Evolutionary conservation across 2,329 filamentous ascomycete genomes (phyloP).

Genomic region (Aspergillus candidus): DNA sequence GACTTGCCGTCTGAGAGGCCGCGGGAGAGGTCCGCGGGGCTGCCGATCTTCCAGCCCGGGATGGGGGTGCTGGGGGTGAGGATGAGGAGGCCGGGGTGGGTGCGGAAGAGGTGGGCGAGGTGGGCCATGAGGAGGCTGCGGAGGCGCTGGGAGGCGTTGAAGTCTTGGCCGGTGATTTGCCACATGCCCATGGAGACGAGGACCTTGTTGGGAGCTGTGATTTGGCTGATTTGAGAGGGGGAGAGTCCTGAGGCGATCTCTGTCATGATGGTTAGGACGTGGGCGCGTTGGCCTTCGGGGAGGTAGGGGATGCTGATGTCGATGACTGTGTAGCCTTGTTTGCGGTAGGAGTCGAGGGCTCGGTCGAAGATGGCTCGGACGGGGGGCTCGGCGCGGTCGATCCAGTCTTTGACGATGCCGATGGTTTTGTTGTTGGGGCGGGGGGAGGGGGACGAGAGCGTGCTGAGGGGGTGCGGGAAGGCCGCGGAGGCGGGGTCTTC

Average conservation of each 20-base stretch:
- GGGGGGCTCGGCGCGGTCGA: conserved; percentile 59
- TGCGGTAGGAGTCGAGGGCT: conserved; percentile 52
- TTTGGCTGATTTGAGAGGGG: conserved; percentile 47
- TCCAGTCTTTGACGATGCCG: conserved; percentile 64
- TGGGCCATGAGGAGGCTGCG: conserved; percentile 74
- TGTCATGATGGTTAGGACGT: conserved; percentile 68
- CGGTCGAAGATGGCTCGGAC: conserved; percentile 59
- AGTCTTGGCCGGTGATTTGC: conserved; percentile 62
- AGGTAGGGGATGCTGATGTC: conserved; percentile 52
- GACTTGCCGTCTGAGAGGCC: conserved; percentile 69
- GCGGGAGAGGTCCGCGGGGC: conserved; percentile 51
- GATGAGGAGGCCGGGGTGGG: conserved; percentile 69
- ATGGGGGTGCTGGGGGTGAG: conserved; percentile 72
- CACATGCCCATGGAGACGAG: conserved; percentile 57
- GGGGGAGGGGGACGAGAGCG: conserved; percentile 37
- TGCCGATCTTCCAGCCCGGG: conserved; percentile 64
- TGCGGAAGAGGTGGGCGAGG: conserved; percentile 62
- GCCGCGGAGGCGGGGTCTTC: conserved; percentile 53
- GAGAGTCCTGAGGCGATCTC: conserved; percentile 56
- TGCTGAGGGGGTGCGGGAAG: conserved; percentile 52
- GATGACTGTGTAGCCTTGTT: conserved; percentile 39
- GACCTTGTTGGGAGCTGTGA: conserved; percentile 64
- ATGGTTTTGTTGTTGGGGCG: conserved; percentile 52
- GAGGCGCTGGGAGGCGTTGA: conserved; percentile 66
- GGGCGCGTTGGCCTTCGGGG: conserved; percentile 66